Percentiles rank a stretch among this genome's conserved stretches.
Evolutionary conservation across 208 protist species (phyloP).

Genomic region (Wallacemonas rigidus): DNA sequence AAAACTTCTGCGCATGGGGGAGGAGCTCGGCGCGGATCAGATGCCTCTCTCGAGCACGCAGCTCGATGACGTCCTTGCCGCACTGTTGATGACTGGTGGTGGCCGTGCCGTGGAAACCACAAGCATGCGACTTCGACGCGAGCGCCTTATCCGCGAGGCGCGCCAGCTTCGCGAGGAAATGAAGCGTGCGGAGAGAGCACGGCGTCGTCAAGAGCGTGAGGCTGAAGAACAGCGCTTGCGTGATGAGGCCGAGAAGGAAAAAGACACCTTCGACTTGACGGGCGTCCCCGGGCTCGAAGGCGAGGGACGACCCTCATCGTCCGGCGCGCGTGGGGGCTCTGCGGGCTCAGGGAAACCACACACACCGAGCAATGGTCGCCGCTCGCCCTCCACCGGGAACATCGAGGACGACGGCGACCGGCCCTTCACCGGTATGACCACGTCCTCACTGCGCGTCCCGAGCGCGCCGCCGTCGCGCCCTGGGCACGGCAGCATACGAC

Average conservation of each 20-base stretch:
- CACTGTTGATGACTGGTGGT: constrained; percentile 25
- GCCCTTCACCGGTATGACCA: constrained; percentile 14
- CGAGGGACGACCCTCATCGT: neutral
- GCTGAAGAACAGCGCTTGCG: constrained; percentile 1
- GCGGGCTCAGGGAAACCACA: neutral
- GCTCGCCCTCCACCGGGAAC: too few species aligned
- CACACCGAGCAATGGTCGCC: neutral
- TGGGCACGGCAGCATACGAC: neutral
- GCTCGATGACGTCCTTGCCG: constrained; percentile 44
- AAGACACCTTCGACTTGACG: constrained; percentile 38
- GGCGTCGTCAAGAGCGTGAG: constrained; percentile 17
- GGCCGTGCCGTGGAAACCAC: constrained; percentile 28
- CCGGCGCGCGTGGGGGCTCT: neutral
- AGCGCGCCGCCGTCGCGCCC: neutral
- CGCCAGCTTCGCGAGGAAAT: constrained; percentile 22
- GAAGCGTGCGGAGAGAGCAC: constrained; percentile 11
- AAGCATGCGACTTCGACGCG: constrained; percentile 37
- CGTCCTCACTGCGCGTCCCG: constrained; percentile 9
- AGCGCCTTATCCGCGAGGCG: constrained; percentile 36
- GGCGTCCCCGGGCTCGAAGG: constrained; percentile 22
- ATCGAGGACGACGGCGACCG: neutral
- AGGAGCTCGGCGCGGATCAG: constrained; percentile 25
- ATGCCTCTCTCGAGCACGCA: constrained; percentile 35
- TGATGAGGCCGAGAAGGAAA: constrained; percentile 12
- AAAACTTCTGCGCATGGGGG: constrained; percentile 44